A percentile compares a stretch with the other conserved stretches of the same genome.
Evolutionary conservation across 164 flowering plant species (phyloP).

Genomic region (Taxillus chinensis): DNA sequence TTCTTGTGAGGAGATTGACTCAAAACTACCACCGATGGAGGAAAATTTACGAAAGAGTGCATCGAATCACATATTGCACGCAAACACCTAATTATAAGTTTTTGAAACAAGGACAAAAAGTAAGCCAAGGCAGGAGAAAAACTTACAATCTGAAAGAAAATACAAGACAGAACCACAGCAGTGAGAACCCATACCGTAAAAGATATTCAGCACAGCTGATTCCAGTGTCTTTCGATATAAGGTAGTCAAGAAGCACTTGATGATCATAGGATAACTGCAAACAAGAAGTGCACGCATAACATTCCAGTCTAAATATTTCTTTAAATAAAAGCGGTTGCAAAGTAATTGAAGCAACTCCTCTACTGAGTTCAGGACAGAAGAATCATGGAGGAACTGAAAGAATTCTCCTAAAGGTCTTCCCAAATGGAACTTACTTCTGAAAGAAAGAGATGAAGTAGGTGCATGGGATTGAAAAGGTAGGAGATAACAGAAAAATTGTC

Average conservation of each 20-base stretch:
- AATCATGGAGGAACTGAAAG: neutral
- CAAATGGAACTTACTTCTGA: conserved; percentile 39
- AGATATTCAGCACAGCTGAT: conserved; percentile 64
- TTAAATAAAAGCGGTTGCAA: neutral
- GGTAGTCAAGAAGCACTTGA: conserved; percentile 88
- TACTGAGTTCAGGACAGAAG: neutral
- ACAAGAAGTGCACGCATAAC: neutral
- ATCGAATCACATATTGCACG: conserved; percentile 48
- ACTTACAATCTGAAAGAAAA: neutral
- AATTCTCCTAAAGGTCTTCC: neutral
- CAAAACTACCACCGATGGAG: conserved; percentile 8
- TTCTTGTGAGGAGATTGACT: conserved; percentile 30
- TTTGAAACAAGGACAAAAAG: neutral
- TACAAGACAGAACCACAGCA: neutral
- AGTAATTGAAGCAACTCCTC: neutral
- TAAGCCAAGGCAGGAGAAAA: neutral
- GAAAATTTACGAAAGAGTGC: conserved; percentile 40
- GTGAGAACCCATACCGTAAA: conserved; percentile 36
- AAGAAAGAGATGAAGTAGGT: conserved; percentile 69
- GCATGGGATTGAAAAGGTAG: conserved; percentile 53
- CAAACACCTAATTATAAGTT: conserved; percentile 44
- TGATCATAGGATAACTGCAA: conserved; percentile 89
- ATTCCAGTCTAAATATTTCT: neutral
- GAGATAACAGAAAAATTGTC: conserved; percentile 34
- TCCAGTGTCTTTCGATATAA: conserved; percentile 84